phyloP scores from a whole-genome alignment of 75 land plant genomes.

The Picea sitchensis region DNA sequence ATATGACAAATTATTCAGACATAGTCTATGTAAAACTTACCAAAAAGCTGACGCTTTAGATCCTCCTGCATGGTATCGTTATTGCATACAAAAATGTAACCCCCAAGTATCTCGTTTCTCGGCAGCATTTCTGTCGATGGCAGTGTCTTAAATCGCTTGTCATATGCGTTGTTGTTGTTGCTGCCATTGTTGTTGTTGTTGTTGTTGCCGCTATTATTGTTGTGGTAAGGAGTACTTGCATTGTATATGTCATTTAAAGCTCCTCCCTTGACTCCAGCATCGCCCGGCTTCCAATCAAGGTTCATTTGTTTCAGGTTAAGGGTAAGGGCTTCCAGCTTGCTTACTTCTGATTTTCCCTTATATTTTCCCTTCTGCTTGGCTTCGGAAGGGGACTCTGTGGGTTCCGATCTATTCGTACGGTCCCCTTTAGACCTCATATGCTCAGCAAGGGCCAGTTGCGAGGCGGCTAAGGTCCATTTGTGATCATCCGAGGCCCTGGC shows the following conservation, averaged over 20 bases:
- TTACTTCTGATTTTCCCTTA: slow-evolving; percentile 41
- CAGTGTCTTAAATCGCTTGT: slow-evolving; percentile 91
- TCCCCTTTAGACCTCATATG: slow-evolving; percentile 54
- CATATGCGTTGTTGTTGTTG: slow-evolving; percentile 31
- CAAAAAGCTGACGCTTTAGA: slow-evolving; percentile 93
- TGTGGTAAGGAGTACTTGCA: slow-evolving; percentile 36
- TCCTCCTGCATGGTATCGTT: slow-evolving; percentile 99
- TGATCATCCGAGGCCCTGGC: slow-evolving; percentile 63
- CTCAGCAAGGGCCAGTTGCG: slow-evolving; percentile 63
- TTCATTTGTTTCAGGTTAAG: slow-evolving; percentile 45
- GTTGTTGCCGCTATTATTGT: slow-evolving; percentile 13
- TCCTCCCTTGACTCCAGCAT: slow-evolving; percentile 22
- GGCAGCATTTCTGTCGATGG: slow-evolving; percentile 90
- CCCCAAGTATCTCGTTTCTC: slow-evolving; percentile 86
- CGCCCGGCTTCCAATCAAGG: slow-evolving; percentile 39
- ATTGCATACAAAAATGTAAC: slow-evolving; percentile 98
- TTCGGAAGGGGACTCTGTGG: slow-evolving; percentile 32
- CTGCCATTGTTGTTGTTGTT: slow-evolving; percentile 17
- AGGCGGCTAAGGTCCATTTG: slow-evolving; percentile 51
- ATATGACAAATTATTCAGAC: background rate
- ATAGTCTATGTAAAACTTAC: slow-evolving; percentile 30
- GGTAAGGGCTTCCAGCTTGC: slow-evolving; percentile 41
- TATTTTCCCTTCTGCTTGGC: slow-evolving; percentile 38
- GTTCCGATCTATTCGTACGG: slow-evolving; percentile 54
- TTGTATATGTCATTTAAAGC: slow-evolving; percentile 36